Conservation (phyloP, 805 yeast species). For the Cyberlindnera euphorbiae region DNA sequence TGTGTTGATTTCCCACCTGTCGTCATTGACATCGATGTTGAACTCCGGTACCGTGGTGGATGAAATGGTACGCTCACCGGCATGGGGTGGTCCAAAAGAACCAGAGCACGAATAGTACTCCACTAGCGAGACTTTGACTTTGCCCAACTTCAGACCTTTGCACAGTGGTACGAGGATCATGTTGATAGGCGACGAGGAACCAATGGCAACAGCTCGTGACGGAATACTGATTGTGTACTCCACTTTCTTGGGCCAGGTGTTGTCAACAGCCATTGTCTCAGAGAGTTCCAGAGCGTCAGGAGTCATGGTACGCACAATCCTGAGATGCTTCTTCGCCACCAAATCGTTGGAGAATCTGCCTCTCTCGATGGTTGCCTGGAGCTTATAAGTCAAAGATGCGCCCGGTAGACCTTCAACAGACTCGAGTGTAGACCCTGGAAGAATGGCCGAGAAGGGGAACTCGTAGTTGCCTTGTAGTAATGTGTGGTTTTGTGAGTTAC, state of each 20-base stretch:
- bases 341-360: constrained; percentile 70
- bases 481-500: constrained; percentile 31
- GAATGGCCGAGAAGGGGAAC: constrained; percentile 78
- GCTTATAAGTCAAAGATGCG: constrained; percentile 63
- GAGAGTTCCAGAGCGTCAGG: constrained; percentile 83
- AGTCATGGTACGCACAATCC: constrained; percentile 82
- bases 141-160: constrained; percentile 77
- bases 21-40: constrained; percentile 33
- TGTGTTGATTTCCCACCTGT: constrained; percentile 71
- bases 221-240: constrained; percentile 88
- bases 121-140: constrained; percentile 59
- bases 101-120: constrained; percentile 67
- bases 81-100: constrained; percentile 49
- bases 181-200: constrained; percentile 67
- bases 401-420: constrained; percentile 87
- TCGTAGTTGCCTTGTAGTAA: constrained; percentile 78
- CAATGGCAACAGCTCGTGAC: constrained; percentile 84
- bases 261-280: constrained; percentile 90
- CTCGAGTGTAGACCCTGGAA: constrained; percentile 84
- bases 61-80: constrained; percentile 58
- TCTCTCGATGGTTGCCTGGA: constrained; percentile 79
- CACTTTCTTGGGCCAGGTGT: constrained; percentile 92
- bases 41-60: constrained; percentile 40
- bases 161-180: constrained; percentile 71
- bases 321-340: constrained; percentile 61